A percentile compares a stretch with the other conserved stretches of the same genome.
These are phyloP conservation scores for Amphirosellinia nigrospora DNA, from an alignment of 495 filamentous ascomycete genomes.

Conservation along the genomic window DNA sequence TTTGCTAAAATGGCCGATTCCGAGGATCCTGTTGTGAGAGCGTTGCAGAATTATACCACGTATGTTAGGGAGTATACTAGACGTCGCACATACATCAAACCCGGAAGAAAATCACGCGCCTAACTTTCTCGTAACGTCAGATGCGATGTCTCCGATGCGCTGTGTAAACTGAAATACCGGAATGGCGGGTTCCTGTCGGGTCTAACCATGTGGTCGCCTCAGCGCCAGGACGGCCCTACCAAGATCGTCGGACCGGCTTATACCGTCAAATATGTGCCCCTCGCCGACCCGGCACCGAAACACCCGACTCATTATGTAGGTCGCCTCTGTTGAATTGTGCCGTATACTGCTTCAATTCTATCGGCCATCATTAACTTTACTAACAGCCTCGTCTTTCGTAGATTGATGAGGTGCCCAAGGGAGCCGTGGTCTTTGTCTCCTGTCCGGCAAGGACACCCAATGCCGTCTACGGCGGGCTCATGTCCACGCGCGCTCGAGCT, in stretches of 20 bases:
- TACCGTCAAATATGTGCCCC: slow-evolving; percentile 60
- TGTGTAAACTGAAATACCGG: slow-evolving; percentile 55
- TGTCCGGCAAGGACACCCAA: slow-evolving; percentile 58
- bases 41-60: slow-evolving; percentile 51
- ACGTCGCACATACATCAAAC: background rate
- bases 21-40: slow-evolving; percentile 43
- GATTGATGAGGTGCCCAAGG: slow-evolving; percentile 61
- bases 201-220: slow-evolving; percentile 63
- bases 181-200: slow-evolving; percentile 64
- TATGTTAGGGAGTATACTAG: slow-evolving; percentile 28
- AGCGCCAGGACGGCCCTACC: slow-evolving; percentile 53
- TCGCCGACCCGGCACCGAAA: slow-evolving; percentile 53
- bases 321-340: background rate
- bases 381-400: slow-evolving; percentile 26
- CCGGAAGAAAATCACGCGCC: background rate
- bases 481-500: slow-evolving; percentile 60
- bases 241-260: slow-evolving; percentile 65
- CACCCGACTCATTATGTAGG: slow-evolving; percentile 55
- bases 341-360: background rate
- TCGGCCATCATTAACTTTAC: background rate
- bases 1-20: slow-evolving; percentile 14
- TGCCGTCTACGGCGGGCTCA: slow-evolving; percentile 65
- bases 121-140: slow-evolving; percentile 34
- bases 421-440: slow-evolving; percentile 62
- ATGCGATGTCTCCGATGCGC: slow-evolving; percentile 55